These are phyloP conservation scores for Aspergillus pseudonomiae DNA, from an alignment of 2,329 filamentous ascomycete species.

Conservation along the genomic window DNA sequence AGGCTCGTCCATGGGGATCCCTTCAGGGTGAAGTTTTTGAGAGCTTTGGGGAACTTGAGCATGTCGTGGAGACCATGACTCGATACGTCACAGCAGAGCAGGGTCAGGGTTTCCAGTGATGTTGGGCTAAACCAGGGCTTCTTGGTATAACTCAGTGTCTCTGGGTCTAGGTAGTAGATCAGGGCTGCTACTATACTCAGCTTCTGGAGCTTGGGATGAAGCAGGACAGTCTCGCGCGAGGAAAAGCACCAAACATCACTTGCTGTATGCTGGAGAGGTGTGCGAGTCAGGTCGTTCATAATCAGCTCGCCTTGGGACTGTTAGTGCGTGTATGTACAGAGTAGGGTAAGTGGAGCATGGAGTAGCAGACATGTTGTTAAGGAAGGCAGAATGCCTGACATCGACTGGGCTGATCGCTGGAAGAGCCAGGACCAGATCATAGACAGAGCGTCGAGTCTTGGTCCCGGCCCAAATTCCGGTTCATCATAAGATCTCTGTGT, in stretches of 20 bases:
- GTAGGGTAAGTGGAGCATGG: neutral
- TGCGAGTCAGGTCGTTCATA: neutral
- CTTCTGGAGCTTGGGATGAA: conserved; percentile 7
- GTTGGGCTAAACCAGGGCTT: neutral
- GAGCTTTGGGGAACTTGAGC: neutral
- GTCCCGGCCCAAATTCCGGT: neutral
- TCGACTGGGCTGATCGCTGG: neutral
- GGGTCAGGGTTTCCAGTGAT: neutral
- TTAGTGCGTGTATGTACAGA: neutral
- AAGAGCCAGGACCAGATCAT: conserved; percentile 5
- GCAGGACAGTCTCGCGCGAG: neutral
- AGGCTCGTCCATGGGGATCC: neutral
- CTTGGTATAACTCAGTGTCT: neutral
- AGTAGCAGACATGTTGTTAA: conserved; percentile 5
- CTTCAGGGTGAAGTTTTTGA: conserved; percentile 1
- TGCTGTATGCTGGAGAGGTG: neutral
- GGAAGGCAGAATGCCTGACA: neutral
- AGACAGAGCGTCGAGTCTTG: conserved; percentile 1
- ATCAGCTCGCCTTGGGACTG: neutral
- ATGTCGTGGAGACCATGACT: neutral
- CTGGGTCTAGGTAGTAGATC: neutral
- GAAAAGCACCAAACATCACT: neutral
- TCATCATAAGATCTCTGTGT: neutral
- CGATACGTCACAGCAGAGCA: conserved; percentile 4
- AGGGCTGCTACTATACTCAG: conserved; percentile 7